phyloP scores from a whole-genome alignment of 2,329 filamentous ascomycete species.

The Furcasterigmium furcatum region DNA sequence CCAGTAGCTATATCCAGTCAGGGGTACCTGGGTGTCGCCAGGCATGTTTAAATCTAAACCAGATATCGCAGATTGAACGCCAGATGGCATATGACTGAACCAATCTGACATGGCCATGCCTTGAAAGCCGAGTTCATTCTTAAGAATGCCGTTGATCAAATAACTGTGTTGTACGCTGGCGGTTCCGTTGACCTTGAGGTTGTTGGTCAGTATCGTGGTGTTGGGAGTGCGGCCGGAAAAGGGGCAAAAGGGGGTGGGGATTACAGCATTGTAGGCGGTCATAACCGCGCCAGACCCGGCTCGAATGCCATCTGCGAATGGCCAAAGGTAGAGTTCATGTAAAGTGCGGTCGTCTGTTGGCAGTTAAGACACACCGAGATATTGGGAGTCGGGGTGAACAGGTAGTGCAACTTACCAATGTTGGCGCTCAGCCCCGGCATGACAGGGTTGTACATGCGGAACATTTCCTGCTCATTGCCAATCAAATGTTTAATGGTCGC shows the following conservation, averaged over 20 bases:
- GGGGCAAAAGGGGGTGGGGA: not conserved
- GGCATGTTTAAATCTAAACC: slow-evolving; percentile 76
- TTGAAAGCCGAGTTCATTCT: slow-evolving; percentile 84
- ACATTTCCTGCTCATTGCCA: slow-evolving; percentile 61
- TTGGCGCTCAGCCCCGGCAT: slow-evolving; percentile 64
- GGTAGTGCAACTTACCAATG: slow-evolving; percentile 54
- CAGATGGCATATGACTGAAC: slow-evolving; percentile 74
- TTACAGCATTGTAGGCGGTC: slow-evolving; percentile 72
- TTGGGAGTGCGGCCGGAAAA: not conserved
- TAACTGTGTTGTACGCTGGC: slow-evolving; percentile 66
- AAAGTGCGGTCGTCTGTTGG: slow-evolving; percentile 60
- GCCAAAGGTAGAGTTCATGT: slow-evolving; percentile 81
- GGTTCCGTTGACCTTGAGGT: slow-evolving; percentile 59
- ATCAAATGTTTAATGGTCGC: slow-evolving; percentile 55
- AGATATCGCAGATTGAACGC: slow-evolving; percentile 75
- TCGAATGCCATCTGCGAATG: slow-evolving; percentile 76
- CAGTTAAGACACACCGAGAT: slow-evolving; percentile 12
- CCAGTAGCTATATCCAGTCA: slow-evolving; percentile 56
- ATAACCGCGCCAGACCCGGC: slow-evolving; percentile 83
- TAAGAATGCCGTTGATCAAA: slow-evolving; percentile 76
- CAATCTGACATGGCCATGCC: slow-evolving; percentile 86
- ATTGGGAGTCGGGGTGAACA: not conserved
- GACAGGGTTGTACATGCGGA: slow-evolving; percentile 56
- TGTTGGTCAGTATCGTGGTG: not conserved
- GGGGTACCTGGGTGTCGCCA: slow-evolving; percentile 34